Evolutionary conservation across 1,284 basidiomycete species (phyloP), one percentile per base, ranked within the genome.

Genomic region (Tremellales sp.): DNA sequence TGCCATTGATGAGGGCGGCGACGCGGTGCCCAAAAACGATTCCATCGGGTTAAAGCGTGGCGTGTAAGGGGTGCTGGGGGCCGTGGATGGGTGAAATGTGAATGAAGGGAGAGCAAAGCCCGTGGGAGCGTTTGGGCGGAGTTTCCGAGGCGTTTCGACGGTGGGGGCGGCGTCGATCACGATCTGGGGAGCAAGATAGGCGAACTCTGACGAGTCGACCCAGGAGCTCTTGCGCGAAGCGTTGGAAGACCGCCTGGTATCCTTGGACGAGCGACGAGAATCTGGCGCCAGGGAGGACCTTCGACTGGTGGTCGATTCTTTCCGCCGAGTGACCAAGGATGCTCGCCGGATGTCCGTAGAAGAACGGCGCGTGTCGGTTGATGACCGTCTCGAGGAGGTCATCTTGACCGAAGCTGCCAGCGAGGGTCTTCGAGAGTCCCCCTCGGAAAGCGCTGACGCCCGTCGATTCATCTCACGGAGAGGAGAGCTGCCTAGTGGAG

Each of bases 151-250:
- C n/a, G n/a, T n/a, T n/a, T n/a, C n/a, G 6, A 10, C 8, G 14
- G 24, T 25, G 7, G 45, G 28, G 4, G 57, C 42, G 5, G 45
- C 48, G 34, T 62, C 60, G 35, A 61, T 57, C 22, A 56, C 52
- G 25, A 65, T 65, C 37, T 59, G 52, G 13, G 63, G 57, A 3
- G 45, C 63, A 14, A 65, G 53, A 35, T 65, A 65, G n/a, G 56
- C 57, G 43, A 63, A 65, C 35, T 65, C 63, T 25, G 33, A 49
- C 44, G 9, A 63, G 49, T 61, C 59, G 16, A 60, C 49, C 12
- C 56, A 61, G 21, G 57, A 55, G 13, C 34, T 27, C 13, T 36
- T 22, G 21, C 25, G 6, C 32, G 39, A 36, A 10, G 46, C 40
- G 21, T 45, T 47, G 1, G 51, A 45, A 3, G 49, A 48, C 33